A percentile compares a stretch with the other conserved stretches of the same genome.
phyloP scores from a whole-genome alignment of 768 basidiomycete genomes.

The Russula brevipes region DNA sequence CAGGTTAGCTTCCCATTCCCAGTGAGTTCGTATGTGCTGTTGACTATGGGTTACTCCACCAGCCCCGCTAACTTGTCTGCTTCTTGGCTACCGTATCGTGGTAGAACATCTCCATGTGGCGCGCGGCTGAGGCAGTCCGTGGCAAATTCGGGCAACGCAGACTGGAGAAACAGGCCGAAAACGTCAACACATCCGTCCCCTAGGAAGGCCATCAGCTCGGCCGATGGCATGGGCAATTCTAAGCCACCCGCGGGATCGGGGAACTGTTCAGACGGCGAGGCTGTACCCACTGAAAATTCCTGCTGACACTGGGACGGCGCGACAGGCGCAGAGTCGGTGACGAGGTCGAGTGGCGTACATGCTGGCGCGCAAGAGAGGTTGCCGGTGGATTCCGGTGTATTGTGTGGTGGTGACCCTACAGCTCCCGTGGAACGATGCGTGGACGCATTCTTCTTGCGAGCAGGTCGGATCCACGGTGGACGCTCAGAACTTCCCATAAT shows the following conservation, averaged over 20 bases:
- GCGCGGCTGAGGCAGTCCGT: not conserved
- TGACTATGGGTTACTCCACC: not conserved
- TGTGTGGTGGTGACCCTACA: constrained; percentile 13
- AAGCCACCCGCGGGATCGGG: not conserved
- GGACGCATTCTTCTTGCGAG: constrained; percentile 67
- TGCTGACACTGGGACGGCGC: not conserved
- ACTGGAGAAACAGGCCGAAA: not conserved
- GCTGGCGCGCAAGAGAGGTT: not conserved
- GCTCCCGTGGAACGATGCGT: constrained; percentile 37
- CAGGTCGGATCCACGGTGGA: constrained; percentile 85
- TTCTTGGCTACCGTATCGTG: not conserved
- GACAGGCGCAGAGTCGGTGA: not conserved
- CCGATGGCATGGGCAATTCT: constrained; percentile 7
- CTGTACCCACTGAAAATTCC: not conserved
- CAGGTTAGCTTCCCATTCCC: not conserved
- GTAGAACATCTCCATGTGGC: not conserved
- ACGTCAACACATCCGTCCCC: constrained; percentile 12
- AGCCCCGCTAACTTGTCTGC: constrained; percentile 1
- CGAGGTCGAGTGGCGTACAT: not conserved
- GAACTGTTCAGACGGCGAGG: not conserved
- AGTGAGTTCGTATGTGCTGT: not conserved
- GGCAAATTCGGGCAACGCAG: not conserved
- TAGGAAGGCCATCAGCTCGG: constrained; percentile 20
- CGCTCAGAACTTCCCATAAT: constrained; percentile 45
- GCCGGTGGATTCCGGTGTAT: constrained; percentile 17